Conservation (phyloP, 2,329 filamentous ascomycete genomes). For the Leptodontidium sp. region DNA sequence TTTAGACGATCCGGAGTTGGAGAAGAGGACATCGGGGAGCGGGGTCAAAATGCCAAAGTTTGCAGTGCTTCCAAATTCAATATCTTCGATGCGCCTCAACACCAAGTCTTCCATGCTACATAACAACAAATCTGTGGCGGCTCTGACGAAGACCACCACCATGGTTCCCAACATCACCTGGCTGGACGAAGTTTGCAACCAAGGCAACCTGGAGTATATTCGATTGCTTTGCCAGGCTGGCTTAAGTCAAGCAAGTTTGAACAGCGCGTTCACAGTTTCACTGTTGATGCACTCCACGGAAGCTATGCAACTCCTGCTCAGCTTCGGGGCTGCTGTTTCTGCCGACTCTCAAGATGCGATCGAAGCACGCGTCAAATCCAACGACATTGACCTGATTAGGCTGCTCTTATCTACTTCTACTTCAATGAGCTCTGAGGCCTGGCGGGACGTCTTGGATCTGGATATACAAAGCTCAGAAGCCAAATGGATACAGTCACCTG, state of each 20-base stretch:
- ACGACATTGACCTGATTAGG: conserved; percentile 17
- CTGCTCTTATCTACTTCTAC: conserved; percentile 21
- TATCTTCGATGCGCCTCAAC: background rate
- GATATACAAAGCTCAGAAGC: conserved; percentile 11
- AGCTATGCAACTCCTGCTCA: conserved; percentile 22
- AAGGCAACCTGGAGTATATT: conserved; percentile 20
- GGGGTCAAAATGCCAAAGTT: background rate
- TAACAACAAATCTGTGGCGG: conserved; percentile 6
- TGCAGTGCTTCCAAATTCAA: background rate
- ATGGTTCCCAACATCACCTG: conserved; percentile 16
- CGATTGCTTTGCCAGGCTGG: conserved; percentile 22
- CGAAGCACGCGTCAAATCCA: conserved; percentile 10
- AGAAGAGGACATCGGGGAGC: conserved; percentile 16
- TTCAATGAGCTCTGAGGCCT: conserved; percentile 16
- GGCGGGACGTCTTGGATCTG: conserved; percentile 19
- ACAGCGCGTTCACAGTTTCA: conserved; percentile 18
- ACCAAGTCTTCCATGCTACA: conserved; percentile 9
- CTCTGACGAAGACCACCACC: conserved; percentile 7
- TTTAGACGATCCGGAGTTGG: conserved; percentile 20
- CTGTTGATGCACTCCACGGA: conserved; percentile 15
- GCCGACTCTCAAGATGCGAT: conserved; percentile 10
- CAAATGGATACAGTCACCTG: conserved; percentile 10
- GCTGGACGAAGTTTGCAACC: conserved; percentile 19
- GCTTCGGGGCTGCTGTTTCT: conserved; percentile 20
- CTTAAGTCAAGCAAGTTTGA: conserved; percentile 16